These are phyloP conservation scores for Neurospora terricola DNA, from an alignment of 495 filamentous ascomycete species.

Conservation along the genomic window DNA sequence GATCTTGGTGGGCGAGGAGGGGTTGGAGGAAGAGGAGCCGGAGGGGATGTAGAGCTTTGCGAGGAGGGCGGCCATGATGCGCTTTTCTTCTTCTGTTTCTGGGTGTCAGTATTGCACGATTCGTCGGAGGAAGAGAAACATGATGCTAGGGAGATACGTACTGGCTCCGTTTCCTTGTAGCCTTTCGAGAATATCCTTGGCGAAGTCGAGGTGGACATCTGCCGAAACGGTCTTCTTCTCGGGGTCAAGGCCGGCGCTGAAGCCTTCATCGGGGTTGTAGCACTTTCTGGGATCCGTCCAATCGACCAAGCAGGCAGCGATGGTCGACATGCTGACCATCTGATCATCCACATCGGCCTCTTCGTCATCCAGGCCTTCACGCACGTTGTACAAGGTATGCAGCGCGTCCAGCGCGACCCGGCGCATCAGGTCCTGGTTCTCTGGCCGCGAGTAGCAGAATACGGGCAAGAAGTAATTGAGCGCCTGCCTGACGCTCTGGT, in stretches of 20 bases:
- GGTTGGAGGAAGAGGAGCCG: constrained; percentile 20
- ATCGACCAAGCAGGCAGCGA: constrained; percentile 75
- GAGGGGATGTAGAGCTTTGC: constrained; percentile 74
- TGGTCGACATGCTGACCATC: constrained; percentile 65
- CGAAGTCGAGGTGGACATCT: constrained; percentile 60
- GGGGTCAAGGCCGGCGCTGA: constrained; percentile 40
- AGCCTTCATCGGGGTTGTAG: constrained; percentile 47
- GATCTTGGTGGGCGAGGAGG: constrained; percentile 32
- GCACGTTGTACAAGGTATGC: constrained; percentile 52
- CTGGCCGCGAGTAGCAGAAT: constrained; percentile 72
- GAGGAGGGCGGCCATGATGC: constrained; percentile 65
- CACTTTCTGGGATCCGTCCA: constrained; percentile 94
- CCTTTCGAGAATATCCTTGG: constrained; percentile 50
- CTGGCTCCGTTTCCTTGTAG: constrained; percentile 44
- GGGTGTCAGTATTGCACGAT: constrained; percentile 11
- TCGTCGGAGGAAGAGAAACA: constrained; percentile 5
- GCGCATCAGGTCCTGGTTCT: constrained; percentile 74
- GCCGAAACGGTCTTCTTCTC: constrained; percentile 51
- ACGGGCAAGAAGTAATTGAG: constrained; percentile 94
- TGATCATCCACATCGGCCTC: constrained; percentile 72
- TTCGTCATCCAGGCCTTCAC: constrained; percentile 62
- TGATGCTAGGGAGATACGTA: constrained; percentile 32
- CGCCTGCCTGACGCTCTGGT: constrained; percentile 80
- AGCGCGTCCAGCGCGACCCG: constrained; percentile 57
- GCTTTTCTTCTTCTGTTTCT: constrained; percentile 67